A percentile compares a stretch with the other conserved stretches of the same genome.
phyloP scores from a whole-genome alignment of 768 basidiomycete species.

The Ramaria rubella region DNA sequence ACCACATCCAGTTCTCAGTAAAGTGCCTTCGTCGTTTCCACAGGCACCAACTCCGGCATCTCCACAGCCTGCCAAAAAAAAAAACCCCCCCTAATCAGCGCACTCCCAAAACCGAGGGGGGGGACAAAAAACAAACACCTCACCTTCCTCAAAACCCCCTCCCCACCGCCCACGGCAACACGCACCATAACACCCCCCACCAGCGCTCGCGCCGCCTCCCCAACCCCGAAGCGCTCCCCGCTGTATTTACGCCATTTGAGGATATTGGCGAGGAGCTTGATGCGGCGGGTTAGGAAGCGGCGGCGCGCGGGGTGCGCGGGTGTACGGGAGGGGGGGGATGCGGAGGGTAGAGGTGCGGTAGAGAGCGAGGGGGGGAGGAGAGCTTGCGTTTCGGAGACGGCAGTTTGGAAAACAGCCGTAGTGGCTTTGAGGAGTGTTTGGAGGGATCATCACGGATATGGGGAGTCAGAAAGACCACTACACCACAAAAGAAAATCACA shows the following conservation, averaged over 20 bases:
- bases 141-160: conserved; percentile 57
- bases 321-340: conserved; percentile 59
- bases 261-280: conserved; percentile 70
- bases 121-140: conserved; percentile 11
- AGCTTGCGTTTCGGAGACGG: conserved; percentile 44
- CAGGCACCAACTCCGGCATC: conserved; percentile 7
- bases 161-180: conserved; percentile 77
- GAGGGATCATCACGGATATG: conserved; percentile 7
- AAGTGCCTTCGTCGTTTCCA: neutral
- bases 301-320: conserved; percentile 63
- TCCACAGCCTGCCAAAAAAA: neutral
- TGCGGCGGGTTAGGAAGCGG: conserved; percentile 57
- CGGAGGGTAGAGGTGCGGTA: conserved; percentile 39
- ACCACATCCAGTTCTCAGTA: too few relatives aligned
- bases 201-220: conserved; percentile 46
- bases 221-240: conserved; percentile 53
- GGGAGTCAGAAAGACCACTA: neutral
- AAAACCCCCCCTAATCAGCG: too few relatives aligned
- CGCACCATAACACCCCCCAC: conserved; percentile 55
- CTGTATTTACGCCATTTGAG: conserved; percentile 71
- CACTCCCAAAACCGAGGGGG: too few relatives aligned
- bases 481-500: conserved; percentile 28
- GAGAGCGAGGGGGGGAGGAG: too few relatives aligned
- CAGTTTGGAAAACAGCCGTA: conserved; percentile 43
- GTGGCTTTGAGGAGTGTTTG: conserved; percentile 59